These are phyloP conservation scores for Xylariaceae sp. DNA, from an alignment of 2,329 filamentous ascomycete genomes.

Conservation along the genomic window DNA sequence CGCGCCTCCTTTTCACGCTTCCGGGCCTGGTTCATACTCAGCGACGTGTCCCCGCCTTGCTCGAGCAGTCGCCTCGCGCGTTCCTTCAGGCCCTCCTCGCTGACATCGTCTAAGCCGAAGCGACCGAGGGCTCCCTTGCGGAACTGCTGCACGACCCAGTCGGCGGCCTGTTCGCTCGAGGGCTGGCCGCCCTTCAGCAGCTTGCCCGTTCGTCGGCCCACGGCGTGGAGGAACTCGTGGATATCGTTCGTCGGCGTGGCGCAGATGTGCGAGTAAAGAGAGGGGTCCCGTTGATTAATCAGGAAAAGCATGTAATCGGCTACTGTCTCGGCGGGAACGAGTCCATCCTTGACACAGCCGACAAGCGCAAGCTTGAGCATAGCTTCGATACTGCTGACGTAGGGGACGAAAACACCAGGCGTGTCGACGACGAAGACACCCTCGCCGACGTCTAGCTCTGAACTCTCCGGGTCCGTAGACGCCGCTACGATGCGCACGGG, in stretches of 20 bases:
- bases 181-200: conserved; percentile 67
- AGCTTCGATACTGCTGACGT: conserved; percentile 73
- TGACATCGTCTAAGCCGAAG: conserved; percentile 74
- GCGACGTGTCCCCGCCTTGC: conserved; percentile 43
- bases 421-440: conserved; percentile 86
- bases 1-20: conserved; percentile 59
- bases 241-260: conserved; percentile 76
- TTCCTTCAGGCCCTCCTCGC: conserved; percentile 14
- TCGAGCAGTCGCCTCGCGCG: conserved; percentile 24
- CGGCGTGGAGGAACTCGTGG: conserved; percentile 61
- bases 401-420: conserved; percentile 91
- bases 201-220: conserved; percentile 71
- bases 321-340: conserved; percentile 71
- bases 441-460: conserved; percentile 38
- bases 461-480: background rate
- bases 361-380: conserved; percentile 96
- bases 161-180: conserved; percentile 65
- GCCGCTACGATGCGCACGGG: conserved; percentile 67
- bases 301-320: conserved; percentile 88
- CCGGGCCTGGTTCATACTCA: conserved; percentile 64
- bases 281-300: conserved; percentile 64
- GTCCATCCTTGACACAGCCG: conserved; percentile 82
- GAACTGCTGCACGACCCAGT: conserved; percentile 80
- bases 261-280: conserved; percentile 56
- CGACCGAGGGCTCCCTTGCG: conserved; percentile 67